Conservation (phyloP, 257 asterid species). For the Nicotiana sylvestris region DNA sequence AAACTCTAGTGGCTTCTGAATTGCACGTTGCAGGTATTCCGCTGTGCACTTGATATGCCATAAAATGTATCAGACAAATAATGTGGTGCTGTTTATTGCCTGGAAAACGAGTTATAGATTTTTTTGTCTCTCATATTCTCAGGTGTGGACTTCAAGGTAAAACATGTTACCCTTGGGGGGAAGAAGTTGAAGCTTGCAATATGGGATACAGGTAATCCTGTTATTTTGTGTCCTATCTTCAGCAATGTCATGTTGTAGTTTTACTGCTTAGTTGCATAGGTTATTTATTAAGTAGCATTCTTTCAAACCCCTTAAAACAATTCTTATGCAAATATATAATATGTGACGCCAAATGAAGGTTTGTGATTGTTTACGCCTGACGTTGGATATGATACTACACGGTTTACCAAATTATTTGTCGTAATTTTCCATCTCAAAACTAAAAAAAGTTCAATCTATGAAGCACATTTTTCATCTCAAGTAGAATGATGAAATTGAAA, state of each 20-base stretch:
- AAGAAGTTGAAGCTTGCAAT: constrained; percentile 97
- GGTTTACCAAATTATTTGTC: neutral
- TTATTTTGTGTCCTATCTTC: neutral
- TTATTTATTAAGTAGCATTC: neutral
- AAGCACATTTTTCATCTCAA: neutral
- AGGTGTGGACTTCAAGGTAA: constrained; percentile 98
- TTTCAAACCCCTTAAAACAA: neutral
- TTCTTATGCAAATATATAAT: neutral
- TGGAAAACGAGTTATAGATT: neutral
- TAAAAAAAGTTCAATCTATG: neutral
- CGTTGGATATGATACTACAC: neutral
- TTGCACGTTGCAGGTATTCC: neutral
- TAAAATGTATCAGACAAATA: neutral
- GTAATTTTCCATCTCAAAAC: neutral
- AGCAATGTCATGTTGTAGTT: neutral
- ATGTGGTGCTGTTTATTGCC: neutral
- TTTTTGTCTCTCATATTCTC: neutral
- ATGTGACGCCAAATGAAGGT: neutral
- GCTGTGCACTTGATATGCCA: neutral
- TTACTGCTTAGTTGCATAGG: neutral
- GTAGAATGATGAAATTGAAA: neutral
- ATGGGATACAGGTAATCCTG: constrained; percentile 88
- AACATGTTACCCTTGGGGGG: constrained; percentile 82
- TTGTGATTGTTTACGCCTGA: neutral
- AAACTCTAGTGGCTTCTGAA: neutral